Percentiles rank a stretch among this genome's conserved stretches.
These are phyloP conservation scores for Termitomyces titanicus DNA, from an alignment of 768 basidiomycete genomes.

Conservation along the genomic window DNA sequence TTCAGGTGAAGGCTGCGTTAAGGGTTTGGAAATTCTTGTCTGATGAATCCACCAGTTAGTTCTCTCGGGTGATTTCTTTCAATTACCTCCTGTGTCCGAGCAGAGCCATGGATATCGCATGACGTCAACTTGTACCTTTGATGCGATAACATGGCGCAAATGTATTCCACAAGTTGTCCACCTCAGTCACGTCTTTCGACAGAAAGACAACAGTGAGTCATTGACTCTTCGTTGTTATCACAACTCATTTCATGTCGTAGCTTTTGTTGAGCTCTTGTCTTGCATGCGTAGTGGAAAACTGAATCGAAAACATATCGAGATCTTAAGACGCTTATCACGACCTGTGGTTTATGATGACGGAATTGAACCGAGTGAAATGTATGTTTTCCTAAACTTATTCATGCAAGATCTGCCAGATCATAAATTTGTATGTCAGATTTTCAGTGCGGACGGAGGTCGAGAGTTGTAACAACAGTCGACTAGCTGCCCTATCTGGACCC, in stretches of 20 bases:
- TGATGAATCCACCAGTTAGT: conserved; percentile 45
- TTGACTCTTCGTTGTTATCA: not conserved
- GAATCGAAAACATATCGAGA: conserved; percentile 45
- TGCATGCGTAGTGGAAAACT: conserved; percentile 80
- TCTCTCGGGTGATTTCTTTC: conserved; percentile 77
- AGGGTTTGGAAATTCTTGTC: not conserved
- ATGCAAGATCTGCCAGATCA: not conserved
- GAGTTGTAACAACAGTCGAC: conserved; percentile 58
- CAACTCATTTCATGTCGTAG: conserved; percentile 28
- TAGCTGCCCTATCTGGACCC: conserved; percentile 43
- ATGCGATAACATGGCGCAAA: conserved; percentile 55
- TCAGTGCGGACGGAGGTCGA: conserved; percentile 79
- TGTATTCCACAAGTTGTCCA: conserved; percentile 45
- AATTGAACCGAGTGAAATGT: conserved; percentile 82
- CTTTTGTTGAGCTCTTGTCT: conserved; percentile 81
- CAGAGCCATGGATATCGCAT: conserved; percentile 33
- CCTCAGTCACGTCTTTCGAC: conserved; percentile 69
- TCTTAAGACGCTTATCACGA: conserved; percentile 54
- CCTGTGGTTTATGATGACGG: conserved; percentile 62
- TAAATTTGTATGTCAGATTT: conserved; percentile 43
- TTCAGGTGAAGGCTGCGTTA: conserved; percentile 40
- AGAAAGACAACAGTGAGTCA: conserved; percentile 51
- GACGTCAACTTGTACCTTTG: conserved; percentile 59
- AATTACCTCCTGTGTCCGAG: conserved; percentile 70
- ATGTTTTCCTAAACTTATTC: conserved; percentile 13